These are phyloP conservation scores for Euphorbia tirucalli DNA, from an alignment of 345 rosid species.

Conservation along the genomic window DNA sequence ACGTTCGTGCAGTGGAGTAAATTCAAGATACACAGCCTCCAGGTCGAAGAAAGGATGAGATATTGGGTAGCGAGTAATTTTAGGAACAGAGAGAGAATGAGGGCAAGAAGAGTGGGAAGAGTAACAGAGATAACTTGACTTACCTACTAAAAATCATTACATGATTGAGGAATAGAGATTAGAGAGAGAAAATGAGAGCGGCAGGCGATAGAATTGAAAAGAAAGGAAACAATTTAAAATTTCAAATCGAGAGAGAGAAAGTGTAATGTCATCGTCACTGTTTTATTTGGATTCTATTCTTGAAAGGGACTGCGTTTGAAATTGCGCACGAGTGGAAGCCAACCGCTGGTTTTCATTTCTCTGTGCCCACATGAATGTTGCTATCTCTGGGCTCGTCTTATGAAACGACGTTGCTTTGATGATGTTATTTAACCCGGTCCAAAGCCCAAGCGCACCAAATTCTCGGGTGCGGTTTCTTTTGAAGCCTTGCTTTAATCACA, in stretches of 20 bases:
- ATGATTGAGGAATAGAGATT: neutral
- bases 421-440: neutral
- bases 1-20: neutral
- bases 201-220: neutral
- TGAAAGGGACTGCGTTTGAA: neutral
- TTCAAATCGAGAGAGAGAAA: conserved; percentile 10
- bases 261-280: conserved; percentile 18
- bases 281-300: conserved; percentile 7
- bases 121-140: neutral
- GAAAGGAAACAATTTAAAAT: conserved; percentile 9
- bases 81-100: neutral
- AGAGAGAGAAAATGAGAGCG: neutral
- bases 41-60: neutral
- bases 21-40: neutral
- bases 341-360: too few species aligned
- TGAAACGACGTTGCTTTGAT: conserved; percentile 1
- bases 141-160: neutral
- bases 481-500: too few species aligned
- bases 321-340: neutral
- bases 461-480: too few species aligned
- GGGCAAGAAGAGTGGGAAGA: neutral
- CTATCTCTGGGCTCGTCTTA: neutral
- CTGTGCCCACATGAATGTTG: too few species aligned
- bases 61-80: too few species aligned
- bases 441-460: too few species aligned